phyloP scores from a whole-genome alignment of 2,329 filamentous ascomycete species.

The Grosmannia clavigera region DNA sequence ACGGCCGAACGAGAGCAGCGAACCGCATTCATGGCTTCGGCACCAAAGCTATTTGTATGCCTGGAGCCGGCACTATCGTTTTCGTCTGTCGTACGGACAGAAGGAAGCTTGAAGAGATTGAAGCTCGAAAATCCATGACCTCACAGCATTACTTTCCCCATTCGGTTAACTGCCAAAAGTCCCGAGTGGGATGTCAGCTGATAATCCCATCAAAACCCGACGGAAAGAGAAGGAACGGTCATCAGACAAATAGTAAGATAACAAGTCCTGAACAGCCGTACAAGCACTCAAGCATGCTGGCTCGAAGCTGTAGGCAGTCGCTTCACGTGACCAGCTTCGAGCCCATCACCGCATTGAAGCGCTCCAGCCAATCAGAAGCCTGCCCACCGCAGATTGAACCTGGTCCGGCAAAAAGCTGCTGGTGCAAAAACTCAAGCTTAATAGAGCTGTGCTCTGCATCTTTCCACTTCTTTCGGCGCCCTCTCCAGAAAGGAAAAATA shows the following conservation, averaged over 20 bases:
- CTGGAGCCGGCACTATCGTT: not conserved
- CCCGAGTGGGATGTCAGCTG: not conserved
- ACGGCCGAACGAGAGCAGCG: constrained; percentile 8
- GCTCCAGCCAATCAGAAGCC: constrained; percentile 4
- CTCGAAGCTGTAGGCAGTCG: too few species aligned
- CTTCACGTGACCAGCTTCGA: not conserved
- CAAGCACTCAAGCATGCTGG: not conserved
- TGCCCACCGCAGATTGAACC: not conserved
- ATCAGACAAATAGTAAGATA: not conserved
- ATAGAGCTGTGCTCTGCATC: not conserved
- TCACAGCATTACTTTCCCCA: not conserved
- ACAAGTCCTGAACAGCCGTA: not conserved
- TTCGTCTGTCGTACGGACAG: not conserved
- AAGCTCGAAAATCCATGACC: not conserved
- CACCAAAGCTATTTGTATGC: not conserved
- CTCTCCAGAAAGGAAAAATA: constrained; percentile 16
- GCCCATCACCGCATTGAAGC: not conserved
- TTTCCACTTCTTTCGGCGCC: not conserved
- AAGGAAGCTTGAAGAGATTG: not conserved
- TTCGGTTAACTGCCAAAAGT: not conserved
- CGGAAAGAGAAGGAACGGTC: not conserved
- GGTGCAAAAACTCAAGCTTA: not conserved
- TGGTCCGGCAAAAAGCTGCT: not conserved
- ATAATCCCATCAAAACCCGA: not conserved
- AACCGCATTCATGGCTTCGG: constrained; percentile 3